Evolutionary conservation across 2,329 filamentous ascomycete species (phyloP).

Genomic region (Apiospora saccharicola): DNA sequence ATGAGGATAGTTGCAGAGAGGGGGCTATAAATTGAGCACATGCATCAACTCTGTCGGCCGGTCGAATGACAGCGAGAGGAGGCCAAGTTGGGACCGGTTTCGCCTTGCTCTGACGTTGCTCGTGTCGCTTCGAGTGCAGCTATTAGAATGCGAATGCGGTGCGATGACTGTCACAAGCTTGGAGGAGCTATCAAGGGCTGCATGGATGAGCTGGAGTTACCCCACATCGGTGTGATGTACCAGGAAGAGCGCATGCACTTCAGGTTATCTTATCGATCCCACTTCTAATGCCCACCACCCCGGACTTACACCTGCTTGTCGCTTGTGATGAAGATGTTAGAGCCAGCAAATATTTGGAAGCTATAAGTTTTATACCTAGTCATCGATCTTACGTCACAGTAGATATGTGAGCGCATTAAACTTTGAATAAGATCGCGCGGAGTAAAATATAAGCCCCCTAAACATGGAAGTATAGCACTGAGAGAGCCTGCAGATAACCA

Average conservation of each 20-base stretch:
- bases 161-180: conserved; percentile 17
- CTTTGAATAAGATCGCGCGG: too few species aligned
- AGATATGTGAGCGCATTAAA: too few species aligned
- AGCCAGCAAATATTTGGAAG: too few species aligned
- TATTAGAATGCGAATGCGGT: background rate
- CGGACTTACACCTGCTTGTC: background rate
- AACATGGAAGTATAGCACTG: background rate
- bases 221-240: background rate
- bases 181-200: background rate
- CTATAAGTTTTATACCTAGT: too few species aligned
- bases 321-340: too few species aligned
- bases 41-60: conserved; percentile 5
- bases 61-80: background rate
- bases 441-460: too few species aligned
- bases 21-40: background rate
- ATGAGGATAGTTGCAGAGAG: background rate
- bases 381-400: too few species aligned
- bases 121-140: background rate
- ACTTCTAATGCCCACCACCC: background rate
- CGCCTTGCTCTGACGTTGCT: conserved; percentile 10
- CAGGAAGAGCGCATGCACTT: background rate
- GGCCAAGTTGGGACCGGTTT: conserved; percentile 8
- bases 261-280: conserved; percentile 15
- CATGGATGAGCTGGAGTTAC: conserved; percentile 4
- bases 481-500: background rate